Evolutionary conservation across 164 flowering plant species (phyloP).

Genomic region (Kingdonia uniflora): DNA sequence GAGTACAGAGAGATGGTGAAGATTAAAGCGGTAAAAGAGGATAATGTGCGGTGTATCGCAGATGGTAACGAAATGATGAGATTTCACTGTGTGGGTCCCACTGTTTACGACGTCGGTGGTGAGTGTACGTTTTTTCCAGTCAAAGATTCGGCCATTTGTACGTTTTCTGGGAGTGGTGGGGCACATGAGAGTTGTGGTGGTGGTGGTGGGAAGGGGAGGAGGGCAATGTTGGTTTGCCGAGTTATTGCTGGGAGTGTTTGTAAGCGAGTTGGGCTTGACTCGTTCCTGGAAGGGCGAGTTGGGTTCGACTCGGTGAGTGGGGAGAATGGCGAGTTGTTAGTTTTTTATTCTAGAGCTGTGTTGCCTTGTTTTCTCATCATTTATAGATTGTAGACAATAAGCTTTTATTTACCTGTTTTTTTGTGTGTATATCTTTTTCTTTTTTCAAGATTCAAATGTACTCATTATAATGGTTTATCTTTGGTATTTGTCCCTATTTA

Average conservation of each 20-base stretch:
- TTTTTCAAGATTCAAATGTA: no score
- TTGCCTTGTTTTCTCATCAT: slow-evolving; percentile 91
- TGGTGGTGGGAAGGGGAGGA: slow-evolving; percentile 68
- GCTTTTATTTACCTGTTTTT: no score
- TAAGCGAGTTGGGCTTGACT: slow-evolving; percentile 33
- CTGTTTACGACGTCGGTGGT: slow-evolving; percentile 19
- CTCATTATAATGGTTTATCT: no score
- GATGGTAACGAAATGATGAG: slow-evolving; percentile 98
- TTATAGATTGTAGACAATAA: slow-evolving; percentile 47
- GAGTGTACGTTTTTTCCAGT: slow-evolving; percentile 34
- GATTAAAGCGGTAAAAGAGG: slow-evolving; percentile 10
- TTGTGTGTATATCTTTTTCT: no score
- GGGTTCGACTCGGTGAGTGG: slow-evolving; percentile 83
- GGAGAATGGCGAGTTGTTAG: slow-evolving; percentile 64
- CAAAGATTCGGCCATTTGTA: slow-evolving; percentile 30
- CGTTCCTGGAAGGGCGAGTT: slow-evolving; percentile 31
- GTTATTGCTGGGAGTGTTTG: slow-evolving; percentile 87
- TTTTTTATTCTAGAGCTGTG: slow-evolving; percentile 83
- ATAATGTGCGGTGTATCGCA: slow-evolving; percentile 51
- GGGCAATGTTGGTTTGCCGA: slow-evolving; percentile 92
- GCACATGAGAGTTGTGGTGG: slow-evolving; percentile 56
- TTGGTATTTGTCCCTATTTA: no score
- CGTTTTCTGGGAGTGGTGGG: slow-evolving; percentile 66
- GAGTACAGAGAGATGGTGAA: slow-evolving; percentile 74
- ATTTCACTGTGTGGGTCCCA: slow-evolving; percentile 69